Evolutionary conservation across 2,329 filamentous ascomycete genomes (phyloP).

Genomic region (Ceratocystiopsis sp.): DNA sequence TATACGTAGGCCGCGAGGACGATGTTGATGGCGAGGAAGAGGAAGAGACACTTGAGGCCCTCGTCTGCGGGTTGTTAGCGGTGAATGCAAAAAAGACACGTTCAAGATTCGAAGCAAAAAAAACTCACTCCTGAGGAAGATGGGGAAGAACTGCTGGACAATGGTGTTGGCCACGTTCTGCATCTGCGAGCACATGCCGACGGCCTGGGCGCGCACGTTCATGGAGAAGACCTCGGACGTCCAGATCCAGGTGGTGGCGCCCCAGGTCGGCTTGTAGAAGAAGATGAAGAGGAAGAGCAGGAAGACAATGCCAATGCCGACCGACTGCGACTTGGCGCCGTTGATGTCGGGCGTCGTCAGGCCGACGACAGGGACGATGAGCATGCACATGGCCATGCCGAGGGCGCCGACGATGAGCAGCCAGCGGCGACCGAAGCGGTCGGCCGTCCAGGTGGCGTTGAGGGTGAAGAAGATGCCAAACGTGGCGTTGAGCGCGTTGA

Average conservation of each 20-base stretch:
- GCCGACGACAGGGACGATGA: constrained; percentile 35
- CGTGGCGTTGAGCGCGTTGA: constrained; percentile 59
- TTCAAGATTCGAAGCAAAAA: background rate
- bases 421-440: constrained; percentile 54
- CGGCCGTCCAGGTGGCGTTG: constrained; percentile 57
- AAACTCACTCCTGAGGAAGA: constrained; percentile 34
- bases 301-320: constrained; percentile 48
- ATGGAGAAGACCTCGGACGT: constrained; percentile 50
- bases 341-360: constrained; percentile 29
- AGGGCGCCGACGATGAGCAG: constrained; percentile 50
- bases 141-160: constrained; percentile 51
- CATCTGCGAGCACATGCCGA: constrained; percentile 42
- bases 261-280: constrained; percentile 50
- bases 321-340: constrained; percentile 35
- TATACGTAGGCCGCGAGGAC: constrained; percentile 26
- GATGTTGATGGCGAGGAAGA: constrained; percentile 26
- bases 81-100: background rate
- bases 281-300: constrained; percentile 45
- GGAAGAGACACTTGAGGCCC: constrained; percentile 24
- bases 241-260: constrained; percentile 52
- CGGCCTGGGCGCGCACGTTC: constrained; percentile 54
- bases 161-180: constrained; percentile 47
- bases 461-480: constrained; percentile 57
- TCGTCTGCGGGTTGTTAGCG: constrained; percentile 1
- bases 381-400: constrained; percentile 55